Evolutionary conservation across 2,329 filamentous ascomycete species (phyloP).

Genomic region (Cladosporium sphaerospermum): DNA sequence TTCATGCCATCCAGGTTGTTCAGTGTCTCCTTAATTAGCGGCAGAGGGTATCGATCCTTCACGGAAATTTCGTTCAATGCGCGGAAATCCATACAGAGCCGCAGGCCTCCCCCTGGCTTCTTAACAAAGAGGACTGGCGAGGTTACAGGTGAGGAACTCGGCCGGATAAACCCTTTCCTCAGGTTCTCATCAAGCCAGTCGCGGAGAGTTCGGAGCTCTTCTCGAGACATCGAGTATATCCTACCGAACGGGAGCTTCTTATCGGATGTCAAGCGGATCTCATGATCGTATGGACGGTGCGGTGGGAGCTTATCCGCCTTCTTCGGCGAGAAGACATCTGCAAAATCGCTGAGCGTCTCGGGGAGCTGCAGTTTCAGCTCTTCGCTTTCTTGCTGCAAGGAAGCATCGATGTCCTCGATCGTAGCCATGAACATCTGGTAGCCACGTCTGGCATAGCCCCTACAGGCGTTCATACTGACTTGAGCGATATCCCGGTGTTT

Average conservation of each 20-base stretch:
- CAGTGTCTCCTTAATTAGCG: constrained; percentile 29
- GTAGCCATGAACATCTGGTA: no score
- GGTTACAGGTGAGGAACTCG: background rate
- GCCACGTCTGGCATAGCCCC: no score
- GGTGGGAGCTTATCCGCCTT: background rate
- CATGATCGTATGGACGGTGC: background rate
- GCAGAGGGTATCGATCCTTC: constrained; percentile 31
- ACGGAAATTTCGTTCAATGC: constrained; percentile 31
- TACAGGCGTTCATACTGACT: no score
- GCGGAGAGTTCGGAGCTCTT: background rate
- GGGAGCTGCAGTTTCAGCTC: no score
- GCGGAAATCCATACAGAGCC: constrained; percentile 26
- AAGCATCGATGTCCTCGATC: no score
- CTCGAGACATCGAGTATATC: background rate
- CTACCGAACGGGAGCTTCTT: background rate
- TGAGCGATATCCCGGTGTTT: no score
- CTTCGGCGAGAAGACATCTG: background rate
- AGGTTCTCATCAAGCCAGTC: background rate
- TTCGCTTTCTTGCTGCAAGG: no score
- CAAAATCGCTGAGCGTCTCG: no score
- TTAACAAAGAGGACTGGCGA: background rate
- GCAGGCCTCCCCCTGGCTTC: background rate
- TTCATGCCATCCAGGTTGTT: constrained; percentile 19
- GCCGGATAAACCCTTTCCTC: background rate
- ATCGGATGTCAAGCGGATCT: background rate